Evolutionary conservation across 2,329 filamentous ascomycete genomes (phyloP), one percentile per base, ranked within the genome.

Genomic region (Ceratocystis colombiana): DNA sequence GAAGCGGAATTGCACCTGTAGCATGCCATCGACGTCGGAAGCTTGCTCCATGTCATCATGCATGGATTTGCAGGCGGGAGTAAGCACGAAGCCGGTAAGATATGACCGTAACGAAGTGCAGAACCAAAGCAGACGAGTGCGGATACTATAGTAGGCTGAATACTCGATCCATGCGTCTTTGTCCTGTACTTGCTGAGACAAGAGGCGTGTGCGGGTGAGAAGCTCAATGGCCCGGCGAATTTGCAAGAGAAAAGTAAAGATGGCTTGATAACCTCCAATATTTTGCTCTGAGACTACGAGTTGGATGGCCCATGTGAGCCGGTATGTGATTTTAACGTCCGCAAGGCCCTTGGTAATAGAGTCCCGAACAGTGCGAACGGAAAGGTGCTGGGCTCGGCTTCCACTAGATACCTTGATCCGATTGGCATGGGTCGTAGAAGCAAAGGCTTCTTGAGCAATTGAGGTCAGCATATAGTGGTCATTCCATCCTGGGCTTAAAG

Each of bases 381-480:
- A 75, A 25, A 75, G 70, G 37, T 76, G 75, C 45, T 76, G 75
- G 66, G 72, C 75, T 66, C 73, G 77, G 69, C 69, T 73, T 61
- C 71, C 78, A 2, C 82, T 80, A 20, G 78, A 80, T 25, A 89
- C 82, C 2, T 83, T 80, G 7, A 96, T 75, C 22, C 84, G 82
- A 62, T 86, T 82, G 1, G 79, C 70, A 65, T 90, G 83, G 1
- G 89, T 74, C 1, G 45, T 62, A 1, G 89, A 74, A 1, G 83
- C 79, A 72, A 90, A 91, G 0, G 88, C 85, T 66, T 86, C 86
- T 67, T 90, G 88, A 0, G 88, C 86, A 1, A 90, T 76, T 70
- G 92, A 89, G 0, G 88, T 94, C 33, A 96, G 77, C 0, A 88
- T 80, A 72, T 93, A 96, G 22, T 86, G 84, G 73, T 96, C 90